Conservation (phyloP, 164 flowering plant genomes). For the Vitis rupestris region DNA sequence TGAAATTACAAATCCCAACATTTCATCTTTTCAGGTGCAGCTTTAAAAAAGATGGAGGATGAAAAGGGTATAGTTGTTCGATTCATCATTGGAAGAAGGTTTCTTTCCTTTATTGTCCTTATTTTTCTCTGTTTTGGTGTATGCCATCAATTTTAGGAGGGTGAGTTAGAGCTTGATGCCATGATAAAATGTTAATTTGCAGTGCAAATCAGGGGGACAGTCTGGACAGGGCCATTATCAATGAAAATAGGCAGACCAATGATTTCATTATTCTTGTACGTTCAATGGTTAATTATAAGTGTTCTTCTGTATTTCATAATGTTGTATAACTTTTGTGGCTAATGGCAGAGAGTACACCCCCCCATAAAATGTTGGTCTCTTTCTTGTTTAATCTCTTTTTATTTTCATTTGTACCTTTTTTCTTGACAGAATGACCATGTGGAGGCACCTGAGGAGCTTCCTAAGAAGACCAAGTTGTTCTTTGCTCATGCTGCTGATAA, state of each 20-base stretch:
- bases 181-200: constrained; percentile 24
- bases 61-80: constrained; percentile 76
- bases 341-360: too few relatives aligned
- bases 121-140: neutral
- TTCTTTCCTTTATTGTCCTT: constrained; percentile 10
- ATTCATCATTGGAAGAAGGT: constrained; percentile 96
- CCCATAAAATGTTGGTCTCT: too few relatives aligned
- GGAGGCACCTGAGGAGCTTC: constrained; percentile 64
- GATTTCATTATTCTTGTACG: constrained; percentile 88
- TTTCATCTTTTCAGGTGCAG: constrained; percentile 49
- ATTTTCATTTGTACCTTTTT: neutral
- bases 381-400: neutral
- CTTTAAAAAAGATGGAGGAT: constrained; percentile 63
- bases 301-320: neutral
- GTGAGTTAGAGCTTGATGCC: neutral
- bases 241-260: constrained; percentile 62
- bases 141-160: neutral
- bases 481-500: constrained; percentile 68
- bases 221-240: constrained; percentile 66
- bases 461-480: constrained; percentile 76
- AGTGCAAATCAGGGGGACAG: constrained; percentile 81
- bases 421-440: constrained; percentile 63
- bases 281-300: constrained; percentile 7
- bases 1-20: neutral
- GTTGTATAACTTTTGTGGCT: neutral